phyloP scores from a whole-genome alignment of 345 rosid species.

The Psidium guajava region DNA sequence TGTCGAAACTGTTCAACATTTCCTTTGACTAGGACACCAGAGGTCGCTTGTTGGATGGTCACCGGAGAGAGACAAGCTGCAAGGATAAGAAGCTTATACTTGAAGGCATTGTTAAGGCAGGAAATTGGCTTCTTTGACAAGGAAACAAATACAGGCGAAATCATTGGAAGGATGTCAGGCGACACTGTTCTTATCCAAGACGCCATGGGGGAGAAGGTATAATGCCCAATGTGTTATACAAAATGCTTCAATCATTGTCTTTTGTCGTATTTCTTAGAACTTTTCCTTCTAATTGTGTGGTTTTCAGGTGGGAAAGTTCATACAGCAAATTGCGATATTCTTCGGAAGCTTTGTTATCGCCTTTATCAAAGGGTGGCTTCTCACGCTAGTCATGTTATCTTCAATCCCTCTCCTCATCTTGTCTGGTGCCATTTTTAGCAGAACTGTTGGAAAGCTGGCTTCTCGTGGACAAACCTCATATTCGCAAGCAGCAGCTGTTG shows the following conservation, averaged over 20 bases:
- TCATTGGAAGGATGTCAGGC: constrained; percentile 41
- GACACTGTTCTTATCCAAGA: constrained; percentile 45
- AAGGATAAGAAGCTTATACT: constrained; percentile 24
- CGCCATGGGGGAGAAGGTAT: constrained; percentile 46
- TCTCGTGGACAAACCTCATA: constrained; percentile 26
- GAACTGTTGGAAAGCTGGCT: constrained; percentile 17
- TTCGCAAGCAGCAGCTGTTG: constrained; percentile 22
- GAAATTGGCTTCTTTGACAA: constrained; percentile 38
- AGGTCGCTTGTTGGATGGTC: constrained; percentile 46
- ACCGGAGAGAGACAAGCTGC: constrained; percentile 45
- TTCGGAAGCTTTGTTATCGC: constrained; percentile 28
- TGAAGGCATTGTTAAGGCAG: constrained; percentile 35
- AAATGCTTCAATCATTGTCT: background rate
- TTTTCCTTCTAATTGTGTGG: too few relatives aligned
- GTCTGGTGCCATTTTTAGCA: constrained; percentile 19
- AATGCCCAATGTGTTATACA: background rate
- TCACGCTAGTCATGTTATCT: constrained; percentile 33
- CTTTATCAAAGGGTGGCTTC: constrained; percentile 40
- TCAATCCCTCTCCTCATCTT: constrained; percentile 26
- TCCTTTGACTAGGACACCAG: constrained; percentile 5
- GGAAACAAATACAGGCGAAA: constrained; percentile 37
- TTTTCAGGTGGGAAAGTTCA: constrained; percentile 37
- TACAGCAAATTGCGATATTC: constrained; percentile 30
- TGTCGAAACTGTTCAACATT: background rate
- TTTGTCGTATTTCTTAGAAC: background rate